Conservation (phyloP, 2,329 filamentous ascomycete species). For the Podosphaera fusca region DNA sequence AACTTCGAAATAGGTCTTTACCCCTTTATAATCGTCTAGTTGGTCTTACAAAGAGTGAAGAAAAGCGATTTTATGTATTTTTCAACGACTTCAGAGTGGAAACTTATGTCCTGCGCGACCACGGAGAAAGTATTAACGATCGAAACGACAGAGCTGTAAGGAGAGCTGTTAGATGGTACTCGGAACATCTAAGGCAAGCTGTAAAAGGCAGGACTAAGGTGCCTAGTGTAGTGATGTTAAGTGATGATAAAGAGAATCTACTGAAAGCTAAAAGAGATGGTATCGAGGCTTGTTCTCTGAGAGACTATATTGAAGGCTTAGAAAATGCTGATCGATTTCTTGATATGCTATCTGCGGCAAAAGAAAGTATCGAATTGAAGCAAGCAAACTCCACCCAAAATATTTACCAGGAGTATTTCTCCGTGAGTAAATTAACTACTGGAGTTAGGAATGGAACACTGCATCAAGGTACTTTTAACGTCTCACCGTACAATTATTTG, state of each 20-base stretch:
- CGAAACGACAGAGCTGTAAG: conserved; percentile 85
- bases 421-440: conserved; percentile 80
- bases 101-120: conserved; percentile 55
- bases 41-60: conserved; percentile 76
- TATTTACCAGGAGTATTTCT: conserved; percentile 73
- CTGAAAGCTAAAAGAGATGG: conserved; percentile 56
- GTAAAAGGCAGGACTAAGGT: conserved; percentile 31
- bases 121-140: conserved; percentile 81
- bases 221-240: conserved; percentile 77
- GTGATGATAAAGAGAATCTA: conserved; percentile 74
- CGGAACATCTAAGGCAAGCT: conserved; percentile 48
- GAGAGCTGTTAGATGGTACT: conserved; percentile 73
- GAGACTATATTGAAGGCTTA: conserved; percentile 62
- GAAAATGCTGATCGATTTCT: conserved; percentile 67
- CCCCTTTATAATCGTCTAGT: conserved; percentile 89
- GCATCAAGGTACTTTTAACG: conserved; percentile 88
- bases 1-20: conserved; percentile 78
- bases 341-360: conserved; percentile 75
- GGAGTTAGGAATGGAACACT: conserved; percentile 70
- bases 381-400: conserved; percentile 41
- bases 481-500: conserved; percentile 93
- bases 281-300: conserved; percentile 43
- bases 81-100: conserved; percentile 96
- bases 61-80: conserved; percentile 95
- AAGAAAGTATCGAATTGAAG: conserved; percentile 40